Conservation (phyloP, 768 basidiomycete species). For the Mycena galopus region DNA sequence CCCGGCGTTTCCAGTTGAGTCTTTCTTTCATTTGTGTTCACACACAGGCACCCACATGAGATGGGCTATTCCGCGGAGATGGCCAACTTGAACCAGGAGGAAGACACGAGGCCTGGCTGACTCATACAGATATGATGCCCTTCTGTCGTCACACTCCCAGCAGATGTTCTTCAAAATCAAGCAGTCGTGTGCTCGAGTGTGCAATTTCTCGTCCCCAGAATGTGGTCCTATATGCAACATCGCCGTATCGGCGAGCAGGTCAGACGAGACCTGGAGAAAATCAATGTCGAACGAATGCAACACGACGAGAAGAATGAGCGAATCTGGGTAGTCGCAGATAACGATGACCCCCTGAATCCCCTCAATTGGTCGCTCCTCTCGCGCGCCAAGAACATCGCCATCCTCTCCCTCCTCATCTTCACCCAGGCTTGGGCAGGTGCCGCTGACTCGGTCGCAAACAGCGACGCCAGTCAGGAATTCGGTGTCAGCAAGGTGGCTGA, state of each 20-base stretch:
- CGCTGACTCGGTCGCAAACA: not conserved
- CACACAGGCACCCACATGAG: too few species aligned
- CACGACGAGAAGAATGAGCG: not conserved
- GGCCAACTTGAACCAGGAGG: too few species aligned
- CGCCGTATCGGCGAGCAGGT: not conserved
- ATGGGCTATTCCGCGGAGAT: too few species aligned
- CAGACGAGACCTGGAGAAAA: not conserved
- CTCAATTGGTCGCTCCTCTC: not conserved
- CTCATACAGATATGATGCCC: not conserved
- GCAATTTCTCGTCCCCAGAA: not conserved
- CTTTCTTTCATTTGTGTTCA: too few species aligned
- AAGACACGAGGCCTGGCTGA: too few species aligned
- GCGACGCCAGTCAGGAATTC: not conserved
- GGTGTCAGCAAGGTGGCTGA: not conserved
- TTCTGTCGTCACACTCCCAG: not conserved
- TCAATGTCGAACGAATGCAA: not conserved
- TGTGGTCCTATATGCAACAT: not conserved
- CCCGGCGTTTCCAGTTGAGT: too few species aligned
- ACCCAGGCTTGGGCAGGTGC: not conserved
- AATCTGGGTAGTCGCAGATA: not conserved
- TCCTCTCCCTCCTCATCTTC: not conserved
- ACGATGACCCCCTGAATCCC: not conserved
- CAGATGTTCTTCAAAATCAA: not conserved
- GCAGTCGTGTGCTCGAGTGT: not conserved
- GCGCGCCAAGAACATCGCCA: not conserved